phyloP scores from a whole-genome alignment of 352 stramenopile species.

The Phytopythium litorale region DNA sequence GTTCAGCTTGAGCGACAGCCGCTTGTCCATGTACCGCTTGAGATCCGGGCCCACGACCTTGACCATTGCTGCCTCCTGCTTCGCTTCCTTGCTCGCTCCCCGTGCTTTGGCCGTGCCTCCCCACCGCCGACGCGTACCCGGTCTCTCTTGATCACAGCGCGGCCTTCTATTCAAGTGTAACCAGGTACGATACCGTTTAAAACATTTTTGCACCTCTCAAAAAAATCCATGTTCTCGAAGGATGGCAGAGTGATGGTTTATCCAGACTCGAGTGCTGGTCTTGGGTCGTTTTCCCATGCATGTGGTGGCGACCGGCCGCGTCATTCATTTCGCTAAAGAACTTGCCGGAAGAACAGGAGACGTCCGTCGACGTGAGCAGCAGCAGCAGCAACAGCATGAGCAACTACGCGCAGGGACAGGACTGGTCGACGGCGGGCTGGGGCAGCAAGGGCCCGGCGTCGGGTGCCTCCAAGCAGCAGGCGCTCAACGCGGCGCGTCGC shows the following conservation, averaged over 20 bases:
- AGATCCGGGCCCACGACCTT: conserved; percentile 81
- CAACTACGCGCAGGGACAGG: conserved; percentile 69
- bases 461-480: conserved; percentile 56
- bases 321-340: conserved; percentile 17
- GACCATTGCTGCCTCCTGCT: conserved; percentile 39
- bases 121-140: background rate
- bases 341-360: background rate
- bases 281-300: conserved; percentile 5
- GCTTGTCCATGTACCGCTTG: conserved; percentile 95
- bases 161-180: background rate
- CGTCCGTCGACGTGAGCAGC: background rate
- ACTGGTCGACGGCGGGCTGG: conserved; percentile 74
- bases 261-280: background rate
- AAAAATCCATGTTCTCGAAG: conserved; percentile 1
- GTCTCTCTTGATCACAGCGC: background rate
- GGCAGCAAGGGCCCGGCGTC: conserved; percentile 56
- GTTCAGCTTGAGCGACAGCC: conserved; percentile 92
- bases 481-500: conserved; percentile 73
- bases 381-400: conserved; percentile 23
- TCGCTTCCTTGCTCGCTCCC: background rate
- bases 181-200: background rate
- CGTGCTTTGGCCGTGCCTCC: conserved; percentile 1
- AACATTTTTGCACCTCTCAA: background rate
- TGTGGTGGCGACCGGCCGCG: background rate
- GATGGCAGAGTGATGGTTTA: conserved; percentile 26